Conservation (phyloP, 2,329 filamentous ascomycete species). For the Periconia sp. region DNA sequence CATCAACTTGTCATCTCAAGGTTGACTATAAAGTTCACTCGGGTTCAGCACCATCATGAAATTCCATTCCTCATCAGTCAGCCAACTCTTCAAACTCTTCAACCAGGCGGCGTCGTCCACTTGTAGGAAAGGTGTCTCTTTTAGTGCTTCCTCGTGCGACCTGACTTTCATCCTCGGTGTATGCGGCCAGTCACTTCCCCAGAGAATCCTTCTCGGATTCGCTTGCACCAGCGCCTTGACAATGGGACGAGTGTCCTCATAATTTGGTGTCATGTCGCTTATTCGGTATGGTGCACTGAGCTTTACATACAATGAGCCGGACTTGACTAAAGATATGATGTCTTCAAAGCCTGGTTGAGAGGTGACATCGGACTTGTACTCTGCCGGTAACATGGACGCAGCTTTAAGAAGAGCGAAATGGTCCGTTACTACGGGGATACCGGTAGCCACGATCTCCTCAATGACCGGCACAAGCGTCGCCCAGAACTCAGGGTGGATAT, state of each 20-base stretch:
- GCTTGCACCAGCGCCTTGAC: conserved; percentile 40
- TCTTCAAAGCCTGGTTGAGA: conserved; percentile 37
- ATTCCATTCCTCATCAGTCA: conserved; percentile 21
- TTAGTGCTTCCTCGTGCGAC: conserved; percentile 39
- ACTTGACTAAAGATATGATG: conserved; percentile 36
- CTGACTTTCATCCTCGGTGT: conserved; percentile 48
- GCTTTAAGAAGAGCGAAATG: conserved; percentile 48
- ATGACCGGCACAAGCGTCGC: conserved; percentile 27
- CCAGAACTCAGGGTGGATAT: conserved; percentile 40
- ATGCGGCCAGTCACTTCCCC: conserved; percentile 51
- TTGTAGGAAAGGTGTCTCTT: conserved; percentile 34
- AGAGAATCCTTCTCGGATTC: conserved; percentile 41
- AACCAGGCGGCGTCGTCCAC: conserved; percentile 37
- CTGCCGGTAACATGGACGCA: conserved; percentile 35
- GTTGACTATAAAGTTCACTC: conserved; percentile 2
- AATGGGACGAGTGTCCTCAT: conserved; percentile 38
- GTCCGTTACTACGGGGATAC: conserved; percentile 43
- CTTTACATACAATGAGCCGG: conserved; percentile 45
- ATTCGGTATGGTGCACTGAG: conserved; percentile 49
- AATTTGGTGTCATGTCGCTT: conserved; percentile 35
- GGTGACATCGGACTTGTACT: conserved; percentile 25
- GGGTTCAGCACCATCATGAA: conserved; percentile 14
- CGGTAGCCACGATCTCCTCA: conserved; percentile 20
- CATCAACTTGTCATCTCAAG: too few species aligned
- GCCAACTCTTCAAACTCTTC: conserved; percentile 28